Conservation (phyloP, 805 yeast genomes). For the Candida ortonii region DNA sequence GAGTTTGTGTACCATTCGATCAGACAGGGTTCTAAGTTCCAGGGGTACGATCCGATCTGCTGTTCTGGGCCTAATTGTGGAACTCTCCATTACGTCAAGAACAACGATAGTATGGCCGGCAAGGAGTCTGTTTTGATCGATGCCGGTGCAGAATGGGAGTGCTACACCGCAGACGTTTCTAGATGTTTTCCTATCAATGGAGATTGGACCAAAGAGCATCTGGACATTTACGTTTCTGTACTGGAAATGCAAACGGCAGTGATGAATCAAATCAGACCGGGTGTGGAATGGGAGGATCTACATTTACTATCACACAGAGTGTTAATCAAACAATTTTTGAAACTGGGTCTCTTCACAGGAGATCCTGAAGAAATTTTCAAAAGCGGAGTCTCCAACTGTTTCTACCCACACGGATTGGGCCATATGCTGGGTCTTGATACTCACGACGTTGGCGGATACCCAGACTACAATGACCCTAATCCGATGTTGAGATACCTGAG, state of each 20-base stretch:
- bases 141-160: constrained; percentile 97
- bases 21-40: constrained; percentile 88
- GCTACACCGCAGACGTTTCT: constrained; percentile 92
- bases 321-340: constrained; percentile 64
- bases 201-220: constrained; percentile 83
- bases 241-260: constrained; percentile 76
- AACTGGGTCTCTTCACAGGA: constrained; percentile 70
- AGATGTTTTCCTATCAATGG: constrained; percentile 93
- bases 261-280: constrained; percentile 74
- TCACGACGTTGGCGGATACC: constrained; percentile 89
- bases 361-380: constrained; percentile 61
- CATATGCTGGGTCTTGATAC: constrained; percentile 93
- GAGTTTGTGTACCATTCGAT: constrained; percentile 91
- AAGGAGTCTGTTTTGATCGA: constrained; percentile 77
- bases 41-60: constrained; percentile 93
- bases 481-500: constrained; percentile 75
- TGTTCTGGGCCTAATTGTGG: constrained; percentile 92
- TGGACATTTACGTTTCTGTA: constrained; percentile 77
- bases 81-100: constrained; percentile 84
- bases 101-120: constrained; percentile 59
- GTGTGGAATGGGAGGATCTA: constrained; percentile 79
- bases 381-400: constrained; percentile 69
- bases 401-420: constrained; percentile 95
- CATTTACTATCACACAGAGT: constrained; percentile 79
- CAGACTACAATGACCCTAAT: constrained; percentile 83